Evolutionary conservation across 2,329 filamentous ascomycete species (phyloP).

Genomic region (Aspergillus terreus): DNA sequence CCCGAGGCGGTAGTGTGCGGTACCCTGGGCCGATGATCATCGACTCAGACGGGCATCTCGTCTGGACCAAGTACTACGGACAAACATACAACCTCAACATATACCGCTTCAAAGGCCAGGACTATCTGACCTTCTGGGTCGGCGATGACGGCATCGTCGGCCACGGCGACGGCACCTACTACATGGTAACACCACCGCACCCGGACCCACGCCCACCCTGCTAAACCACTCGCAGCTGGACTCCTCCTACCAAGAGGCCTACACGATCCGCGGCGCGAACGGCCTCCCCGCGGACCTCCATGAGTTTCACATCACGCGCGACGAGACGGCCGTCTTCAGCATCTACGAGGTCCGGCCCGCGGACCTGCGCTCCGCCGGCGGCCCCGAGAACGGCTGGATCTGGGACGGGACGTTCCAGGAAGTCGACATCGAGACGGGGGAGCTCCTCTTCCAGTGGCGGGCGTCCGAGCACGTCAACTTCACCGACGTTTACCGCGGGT

Average conservation of each 20-base stretch:
- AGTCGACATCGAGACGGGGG: slow-evolving; percentile 42
- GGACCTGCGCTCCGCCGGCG: slow-evolving; percentile 36
- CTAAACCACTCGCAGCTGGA: slow-evolving; percentile 19
- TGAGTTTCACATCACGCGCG: slow-evolving; percentile 43
- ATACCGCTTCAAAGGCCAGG: slow-evolving; percentile 42
- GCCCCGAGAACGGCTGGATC: slow-evolving; percentile 37
- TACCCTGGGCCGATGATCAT: slow-evolving; percentile 43
- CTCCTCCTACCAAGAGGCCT: slow-evolving; percentile 31
- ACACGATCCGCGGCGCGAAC: slow-evolving; percentile 36
- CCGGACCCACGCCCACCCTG: background rate
- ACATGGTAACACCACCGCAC: slow-evolving; percentile 36
- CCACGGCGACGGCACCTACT: slow-evolving; percentile 45
- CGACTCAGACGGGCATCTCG: slow-evolving; percentile 41
- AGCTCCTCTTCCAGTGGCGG: slow-evolving; percentile 46
- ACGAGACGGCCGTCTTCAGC: slow-evolving; percentile 42
- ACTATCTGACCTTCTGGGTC: slow-evolving; percentile 50
- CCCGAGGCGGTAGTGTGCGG: slow-evolving; percentile 30
- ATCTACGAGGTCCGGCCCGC: slow-evolving; percentile 37
- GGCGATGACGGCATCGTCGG: slow-evolving; percentile 44
- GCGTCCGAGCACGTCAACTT: slow-evolving; percentile 43
- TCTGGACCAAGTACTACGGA: slow-evolving; percentile 42
- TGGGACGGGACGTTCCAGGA: slow-evolving; percentile 44
- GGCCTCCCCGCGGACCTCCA: slow-evolving; percentile 39
- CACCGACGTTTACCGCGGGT: slow-evolving; percentile 18
- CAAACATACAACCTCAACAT: slow-evolving; percentile 47